A percentile compares a stretch with the other conserved stretches of the same genome.
Evolutionary conservation across 2,329 filamentous ascomycete species (phyloP).

Genomic region (Colletotrichum agaves): DNA sequence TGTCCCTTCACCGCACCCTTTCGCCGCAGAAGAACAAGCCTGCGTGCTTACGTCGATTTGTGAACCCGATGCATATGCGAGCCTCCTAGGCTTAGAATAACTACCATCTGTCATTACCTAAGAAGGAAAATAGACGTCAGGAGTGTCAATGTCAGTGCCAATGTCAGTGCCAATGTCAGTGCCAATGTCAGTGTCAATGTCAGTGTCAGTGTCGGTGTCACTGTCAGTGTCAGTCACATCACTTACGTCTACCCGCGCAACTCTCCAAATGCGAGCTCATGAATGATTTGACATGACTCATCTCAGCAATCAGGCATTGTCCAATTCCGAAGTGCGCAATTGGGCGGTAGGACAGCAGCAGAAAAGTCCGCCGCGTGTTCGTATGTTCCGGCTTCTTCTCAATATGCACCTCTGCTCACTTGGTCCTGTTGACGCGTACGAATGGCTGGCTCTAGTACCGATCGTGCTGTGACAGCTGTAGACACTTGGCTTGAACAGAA

Average conservation of each 20-base stretch:
- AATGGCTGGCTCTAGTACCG: too few species aligned
- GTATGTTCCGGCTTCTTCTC: too few species aligned
- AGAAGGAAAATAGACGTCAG: slow-evolving; percentile 2
- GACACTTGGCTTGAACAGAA: too few species aligned
- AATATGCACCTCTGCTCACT: too few species aligned
- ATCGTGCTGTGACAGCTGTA: too few species aligned
- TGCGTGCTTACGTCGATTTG: background rate
- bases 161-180: background rate
- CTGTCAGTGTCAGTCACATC: slow-evolving; percentile 2
- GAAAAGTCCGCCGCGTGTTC: too few species aligned
- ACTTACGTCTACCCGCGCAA: background rate
- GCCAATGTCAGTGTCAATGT: background rate
- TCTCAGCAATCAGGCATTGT: background rate
- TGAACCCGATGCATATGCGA: slow-evolving; percentile 5
- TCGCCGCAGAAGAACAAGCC: background rate
- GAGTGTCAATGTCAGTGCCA: background rate
- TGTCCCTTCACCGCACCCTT: background rate
- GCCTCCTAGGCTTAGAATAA: background rate
- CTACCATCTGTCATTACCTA: background rate
- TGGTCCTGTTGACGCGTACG: too few species aligned
- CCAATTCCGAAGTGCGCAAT: too few species aligned
- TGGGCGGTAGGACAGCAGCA: too few species aligned
- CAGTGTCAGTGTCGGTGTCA: slow-evolving; percentile 8
- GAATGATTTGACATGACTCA: slow-evolving; percentile 16
- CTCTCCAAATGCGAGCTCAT: too few species aligned